Evolutionary conservation across 139 green algal genomes (phyloP).

Genomic region (Pleodorina starrii): DNA sequence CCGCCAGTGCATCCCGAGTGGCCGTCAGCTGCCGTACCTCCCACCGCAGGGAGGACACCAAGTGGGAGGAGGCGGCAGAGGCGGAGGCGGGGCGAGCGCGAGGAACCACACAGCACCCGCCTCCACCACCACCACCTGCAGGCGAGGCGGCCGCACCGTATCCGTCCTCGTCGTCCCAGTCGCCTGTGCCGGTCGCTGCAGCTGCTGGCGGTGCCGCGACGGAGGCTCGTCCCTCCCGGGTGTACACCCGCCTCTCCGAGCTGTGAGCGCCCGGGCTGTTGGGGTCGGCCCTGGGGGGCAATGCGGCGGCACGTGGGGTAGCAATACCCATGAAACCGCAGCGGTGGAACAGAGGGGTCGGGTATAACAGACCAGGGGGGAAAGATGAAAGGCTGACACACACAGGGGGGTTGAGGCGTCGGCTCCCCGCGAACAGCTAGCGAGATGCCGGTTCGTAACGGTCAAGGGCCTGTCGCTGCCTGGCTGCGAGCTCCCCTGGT

Average conservation of each 20-base stretch:
- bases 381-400: too few relatives aligned
- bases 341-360: background rate
- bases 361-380: too few relatives aligned
- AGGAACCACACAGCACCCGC: too few relatives aligned
- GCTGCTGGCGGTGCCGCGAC: background rate
- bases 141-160: background rate
- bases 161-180: background rate
- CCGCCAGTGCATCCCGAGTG: conserved; percentile 36
- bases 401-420: too few relatives aligned
- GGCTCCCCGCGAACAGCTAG: too few relatives aligned
- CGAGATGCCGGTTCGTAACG: too few relatives aligned
- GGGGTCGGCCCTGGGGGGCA: background rate
- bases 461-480: too few relatives aligned
- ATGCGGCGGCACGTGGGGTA: too few relatives aligned
- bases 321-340: background rate
- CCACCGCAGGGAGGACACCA: conserved; percentile 5
- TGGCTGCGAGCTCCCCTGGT: too few relatives aligned
- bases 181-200: background rate
- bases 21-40: conserved; percentile 32
- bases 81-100: conserved; percentile 26
- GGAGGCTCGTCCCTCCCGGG: background rate
- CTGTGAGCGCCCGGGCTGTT: background rate
- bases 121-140: background rate
- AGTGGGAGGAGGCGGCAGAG: conserved; percentile 1
- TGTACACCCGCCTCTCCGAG: background rate